Evolutionary conservation across 495 filamentous ascomycete species (phyloP).

Genomic region (Elaphomyces granulatus): DNA sequence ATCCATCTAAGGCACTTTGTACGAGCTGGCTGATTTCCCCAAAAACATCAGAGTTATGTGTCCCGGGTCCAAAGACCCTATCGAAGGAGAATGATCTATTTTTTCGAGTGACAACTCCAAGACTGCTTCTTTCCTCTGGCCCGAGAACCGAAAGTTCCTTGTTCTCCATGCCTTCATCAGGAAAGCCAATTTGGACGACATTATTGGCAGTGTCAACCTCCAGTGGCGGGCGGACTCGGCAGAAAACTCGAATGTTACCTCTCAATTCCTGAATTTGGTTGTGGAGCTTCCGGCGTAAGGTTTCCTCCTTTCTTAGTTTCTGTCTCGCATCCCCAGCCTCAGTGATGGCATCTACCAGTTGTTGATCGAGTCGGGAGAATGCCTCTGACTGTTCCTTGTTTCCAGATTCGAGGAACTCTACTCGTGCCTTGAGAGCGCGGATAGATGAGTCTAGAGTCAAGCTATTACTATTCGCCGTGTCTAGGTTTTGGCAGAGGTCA

Average conservation of each 20-base stretch:
- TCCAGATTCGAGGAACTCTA: constrained; percentile 78
- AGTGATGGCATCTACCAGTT: constrained; percentile 60
- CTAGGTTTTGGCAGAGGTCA: constrained; percentile 45
- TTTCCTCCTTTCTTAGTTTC: constrained; percentile 84
- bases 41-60: constrained; percentile 77
- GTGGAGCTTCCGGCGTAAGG: constrained; percentile 77
- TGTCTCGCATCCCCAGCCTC: constrained; percentile 55
- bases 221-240: constrained; percentile 77
- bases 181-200: constrained; percentile 57
- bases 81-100: constrained; percentile 84
- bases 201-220: constrained; percentile 38
- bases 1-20: constrained; percentile 90
- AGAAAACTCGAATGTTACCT: constrained; percentile 97
- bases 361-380: constrained; percentile 59
- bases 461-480: constrained; percentile 46
- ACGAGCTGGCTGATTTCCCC: constrained; percentile 96
- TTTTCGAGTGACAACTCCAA: constrained; percentile 60
- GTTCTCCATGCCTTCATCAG: constrained; percentile 59
- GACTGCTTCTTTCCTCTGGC: constrained; percentile 66
- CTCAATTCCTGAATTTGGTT: constrained; percentile 98
- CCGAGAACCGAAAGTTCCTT: constrained; percentile 77
- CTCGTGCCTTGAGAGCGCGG: constrained; percentile 57
- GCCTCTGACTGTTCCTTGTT: constrained; percentile 70
- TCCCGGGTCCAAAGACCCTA: constrained; percentile 68
- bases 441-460: constrained; percentile 58